These are phyloP conservation scores for Zasmidium citrigriseum DNA, from an alignment of 2,329 filamentous ascomycete species.

Conservation along the genomic window DNA sequence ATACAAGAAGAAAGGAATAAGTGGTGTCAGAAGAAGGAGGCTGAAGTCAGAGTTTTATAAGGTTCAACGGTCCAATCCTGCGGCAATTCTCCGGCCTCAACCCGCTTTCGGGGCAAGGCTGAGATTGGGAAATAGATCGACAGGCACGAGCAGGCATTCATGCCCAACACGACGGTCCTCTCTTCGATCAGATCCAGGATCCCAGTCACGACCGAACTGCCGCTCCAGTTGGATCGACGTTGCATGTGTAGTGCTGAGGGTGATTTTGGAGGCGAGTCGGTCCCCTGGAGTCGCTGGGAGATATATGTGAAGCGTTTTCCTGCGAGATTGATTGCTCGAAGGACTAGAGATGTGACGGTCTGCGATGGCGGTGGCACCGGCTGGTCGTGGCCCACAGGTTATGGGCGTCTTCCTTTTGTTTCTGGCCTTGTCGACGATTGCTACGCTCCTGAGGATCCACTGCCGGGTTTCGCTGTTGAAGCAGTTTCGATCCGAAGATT, in stretches of 20 bases:
- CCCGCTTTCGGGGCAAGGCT: neutral
- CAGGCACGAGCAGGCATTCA: neutral
- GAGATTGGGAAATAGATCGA: neutral
- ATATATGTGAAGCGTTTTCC: too few species aligned
- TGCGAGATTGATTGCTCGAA: too few species aligned
- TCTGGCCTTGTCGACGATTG: constrained; percentile 13
- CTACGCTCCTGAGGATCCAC: constrained; percentile 11
- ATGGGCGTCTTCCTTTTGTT: constrained; percentile 12
- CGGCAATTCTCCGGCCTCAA: neutral
- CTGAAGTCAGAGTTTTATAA: neutral
- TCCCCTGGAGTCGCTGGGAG: neutral
- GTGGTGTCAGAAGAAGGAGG: neutral
- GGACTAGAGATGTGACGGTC: neutral
- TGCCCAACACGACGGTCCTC: neutral
- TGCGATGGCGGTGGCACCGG: constrained; percentile 9
- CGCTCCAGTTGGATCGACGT: neutral
- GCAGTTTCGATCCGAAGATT: constrained; percentile 11
- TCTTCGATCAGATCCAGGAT: neutral
- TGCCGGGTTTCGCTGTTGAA: constrained; percentile 10
- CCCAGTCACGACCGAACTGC: neutral
- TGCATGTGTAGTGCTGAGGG: neutral
- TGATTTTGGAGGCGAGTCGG: neutral
- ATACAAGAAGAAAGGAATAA: too few species aligned
- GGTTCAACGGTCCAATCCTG: neutral
- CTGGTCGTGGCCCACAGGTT: constrained; percentile 13